A percentile compares a stretch with the other conserved stretches of the same genome.
Evolutionary conservation across 1,284 basidiomycete genomes (phyloP).

Genomic region (Ustilago sp.): DNA sequence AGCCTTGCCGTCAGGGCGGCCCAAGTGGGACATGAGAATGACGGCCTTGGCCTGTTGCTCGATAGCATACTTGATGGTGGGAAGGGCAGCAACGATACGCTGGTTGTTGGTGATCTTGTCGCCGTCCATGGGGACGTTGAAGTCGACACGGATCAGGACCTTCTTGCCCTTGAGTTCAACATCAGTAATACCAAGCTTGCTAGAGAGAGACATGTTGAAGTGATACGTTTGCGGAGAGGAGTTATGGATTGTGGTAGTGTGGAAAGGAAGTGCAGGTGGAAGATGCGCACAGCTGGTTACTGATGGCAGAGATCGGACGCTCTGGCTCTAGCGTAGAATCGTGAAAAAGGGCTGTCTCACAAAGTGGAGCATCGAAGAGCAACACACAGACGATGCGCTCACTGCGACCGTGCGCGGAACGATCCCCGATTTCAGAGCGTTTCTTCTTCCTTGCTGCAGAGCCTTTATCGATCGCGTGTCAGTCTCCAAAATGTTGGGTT

Average conservation of each 20-base stretch:
- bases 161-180: constrained; percentile 88
- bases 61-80: constrained; percentile 94
- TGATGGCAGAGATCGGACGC: constrained; percentile 11
- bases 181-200: constrained; percentile 83
- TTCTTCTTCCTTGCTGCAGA: constrained; percentile 3
- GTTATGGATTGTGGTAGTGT: constrained; percentile 5
- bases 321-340: not conserved
- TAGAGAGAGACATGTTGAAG: constrained; percentile 88
- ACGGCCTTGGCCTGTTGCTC: constrained; percentile 86
- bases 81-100: constrained; percentile 96
- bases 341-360: constrained; percentile 22
- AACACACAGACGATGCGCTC: not conserved
- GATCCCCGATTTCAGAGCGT: constrained; percentile 7
- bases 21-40: constrained; percentile 97
- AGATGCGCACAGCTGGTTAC: constrained; percentile 4
- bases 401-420: constrained; percentile 16
- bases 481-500: not conserved
- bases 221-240: not conserved
- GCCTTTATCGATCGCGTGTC: constrained; percentile 29
- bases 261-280: not conserved
- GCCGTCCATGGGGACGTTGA: constrained; percentile 90
- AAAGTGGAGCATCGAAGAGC: constrained; percentile 31
- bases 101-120: constrained; percentile 91
- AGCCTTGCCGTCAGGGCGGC: constrained; percentile 92
- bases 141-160: constrained; percentile 82